phyloP scores from a whole-genome alignment of 2,329 filamentous ascomycete species.

The Scedosporium aurantiacum region DNA sequence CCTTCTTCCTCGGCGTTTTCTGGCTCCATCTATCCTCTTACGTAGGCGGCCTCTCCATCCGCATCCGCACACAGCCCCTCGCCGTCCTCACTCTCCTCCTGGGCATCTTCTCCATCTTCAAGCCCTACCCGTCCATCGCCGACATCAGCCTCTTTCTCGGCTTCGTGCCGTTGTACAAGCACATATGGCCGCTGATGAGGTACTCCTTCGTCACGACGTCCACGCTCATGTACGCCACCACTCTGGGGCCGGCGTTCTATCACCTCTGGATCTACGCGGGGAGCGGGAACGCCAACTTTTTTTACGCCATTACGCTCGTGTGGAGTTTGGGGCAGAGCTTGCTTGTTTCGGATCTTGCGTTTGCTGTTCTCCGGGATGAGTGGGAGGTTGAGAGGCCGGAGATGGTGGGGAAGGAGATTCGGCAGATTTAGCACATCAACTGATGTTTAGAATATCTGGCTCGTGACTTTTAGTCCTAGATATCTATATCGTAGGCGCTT shows the following conservation, averaged over 20 bases:
- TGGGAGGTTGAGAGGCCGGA: conserved; percentile 89
- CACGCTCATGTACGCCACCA: conserved; percentile 74
- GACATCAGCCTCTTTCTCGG: conserved; percentile 81
- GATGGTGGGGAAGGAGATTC: conserved; percentile 76
- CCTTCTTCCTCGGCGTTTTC: conserved; percentile 95
- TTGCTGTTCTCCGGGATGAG: conserved; percentile 82
- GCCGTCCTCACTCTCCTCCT: conserved; percentile 76
- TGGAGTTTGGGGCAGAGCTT: conserved; percentile 89
- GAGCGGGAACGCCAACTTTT: conserved; percentile 97
- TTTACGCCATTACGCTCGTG: conserved; percentile 97
- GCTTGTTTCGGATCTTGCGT: conserved; percentile 76
- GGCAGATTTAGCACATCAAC: conserved; percentile 67
- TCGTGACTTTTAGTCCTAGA: neutral
- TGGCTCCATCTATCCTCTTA: conserved; percentile 92
- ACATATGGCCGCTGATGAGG: conserved; percentile 85
- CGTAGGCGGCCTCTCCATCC: conserved; percentile 73
- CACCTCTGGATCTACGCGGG: conserved; percentile 97
- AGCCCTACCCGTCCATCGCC: conserved; percentile 88
- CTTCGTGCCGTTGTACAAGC: conserved; percentile 74
- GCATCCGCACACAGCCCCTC: conserved; percentile 74
- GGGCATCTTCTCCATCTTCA: conserved; percentile 89
- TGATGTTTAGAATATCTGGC: neutral
- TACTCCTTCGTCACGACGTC: conserved; percentile 83
- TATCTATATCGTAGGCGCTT: too few species aligned
- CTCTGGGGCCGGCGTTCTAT: conserved; percentile 90